Evolutionary conservation across 441 rosid species (phyloP).

Genomic region (Gossypium davidsonii): DNA sequence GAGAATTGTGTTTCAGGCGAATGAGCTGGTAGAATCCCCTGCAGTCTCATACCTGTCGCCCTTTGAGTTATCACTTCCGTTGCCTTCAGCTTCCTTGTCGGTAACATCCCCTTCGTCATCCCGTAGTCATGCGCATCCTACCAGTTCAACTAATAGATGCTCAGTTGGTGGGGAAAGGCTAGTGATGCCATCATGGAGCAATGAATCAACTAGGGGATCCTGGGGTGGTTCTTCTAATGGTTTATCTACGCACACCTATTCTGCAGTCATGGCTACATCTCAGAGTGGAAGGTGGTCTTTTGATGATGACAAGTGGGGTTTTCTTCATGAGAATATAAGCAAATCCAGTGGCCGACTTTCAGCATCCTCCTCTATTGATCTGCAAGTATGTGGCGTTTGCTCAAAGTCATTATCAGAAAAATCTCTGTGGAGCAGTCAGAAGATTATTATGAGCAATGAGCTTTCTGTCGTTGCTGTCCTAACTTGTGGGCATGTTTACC

Average conservation of each 20-base stretch:
- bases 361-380: constrained; percentile 40
- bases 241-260: constrained; percentile 76
- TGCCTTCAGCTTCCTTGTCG: constrained; percentile 61
- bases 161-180: constrained; percentile 51
- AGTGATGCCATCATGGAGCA: constrained; percentile 42
- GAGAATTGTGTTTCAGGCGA: constrained; percentile 37
- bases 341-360: constrained; percentile 41
- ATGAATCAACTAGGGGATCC: constrained; percentile 50
- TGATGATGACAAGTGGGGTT: constrained; percentile 48
- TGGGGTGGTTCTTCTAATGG: constrained; percentile 63
- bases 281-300: constrained; percentile 53
- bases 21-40: constrained; percentile 41
- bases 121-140: constrained; percentile 40
- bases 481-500: constrained; percentile 87
- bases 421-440: constrained; percentile 74
- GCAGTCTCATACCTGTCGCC: constrained; percentile 44
- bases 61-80: constrained; percentile 40
- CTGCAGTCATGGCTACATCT: constrained; percentile 75
- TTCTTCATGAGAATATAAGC: constrained; percentile 39
- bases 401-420: constrained; percentile 66
- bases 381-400: constrained; percentile 83
- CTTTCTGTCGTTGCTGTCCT: constrained; percentile 68
- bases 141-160: constrained; percentile 39
- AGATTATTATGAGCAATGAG: constrained; percentile 58
- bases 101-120: constrained; percentile 46